Evolutionary conservation across 768 basidiomycete genomes (phyloP).

Genomic region (Tylopilus vinaceipallidus): DNA sequence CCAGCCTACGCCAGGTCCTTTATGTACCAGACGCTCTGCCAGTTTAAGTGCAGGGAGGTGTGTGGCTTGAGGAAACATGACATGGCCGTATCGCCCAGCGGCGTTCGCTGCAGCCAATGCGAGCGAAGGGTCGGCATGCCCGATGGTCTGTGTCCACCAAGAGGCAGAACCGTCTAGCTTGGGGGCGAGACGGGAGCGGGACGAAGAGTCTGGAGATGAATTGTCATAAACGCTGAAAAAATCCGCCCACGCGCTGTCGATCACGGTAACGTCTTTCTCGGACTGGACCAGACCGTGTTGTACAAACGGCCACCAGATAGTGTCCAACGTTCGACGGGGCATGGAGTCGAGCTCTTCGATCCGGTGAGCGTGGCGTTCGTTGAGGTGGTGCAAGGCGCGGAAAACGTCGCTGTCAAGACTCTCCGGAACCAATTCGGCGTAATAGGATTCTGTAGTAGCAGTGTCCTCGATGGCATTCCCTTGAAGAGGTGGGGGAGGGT

Average conservation of each 20-base stretch:
- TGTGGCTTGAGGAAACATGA: conserved; percentile 90
- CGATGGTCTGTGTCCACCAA: conserved; percentile 97
- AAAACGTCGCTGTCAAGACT: conserved; percentile 39
- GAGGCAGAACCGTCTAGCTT: conserved; percentile 92
- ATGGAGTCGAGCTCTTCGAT: conserved; percentile 75
- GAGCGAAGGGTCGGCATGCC: conserved; percentile 74
- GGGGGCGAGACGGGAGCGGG: conserved; percentile 45
- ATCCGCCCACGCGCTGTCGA: conserved; percentile 88
- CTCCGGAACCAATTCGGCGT: conserved; percentile 45
- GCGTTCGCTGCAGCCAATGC: conserved; percentile 86
- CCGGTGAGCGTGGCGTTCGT: conserved; percentile 59
- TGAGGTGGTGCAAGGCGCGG: conserved; percentile 54
- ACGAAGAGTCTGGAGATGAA: conserved; percentile 20
- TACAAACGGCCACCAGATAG: conserved; percentile 97
- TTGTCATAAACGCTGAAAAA: conserved; percentile 79
- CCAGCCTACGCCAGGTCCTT: conserved; percentile 88
- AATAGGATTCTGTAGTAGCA: conserved; percentile 66
- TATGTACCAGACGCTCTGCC: conserved; percentile 70
- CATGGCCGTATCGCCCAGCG: conserved; percentile 93
- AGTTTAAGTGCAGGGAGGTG: conserved; percentile 84
- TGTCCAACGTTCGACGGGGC: conserved; percentile 71
- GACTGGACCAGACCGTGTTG: conserved; percentile 76
- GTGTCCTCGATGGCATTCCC: conserved; percentile 46
- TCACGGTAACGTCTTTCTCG: conserved; percentile 77
- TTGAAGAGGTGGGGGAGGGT: conserved; percentile 55